Percentiles rank a stretch among this genome's conserved stretches.
Conservation (phyloP, 306 rosid species). For the Acacia acuminata region DNA sequence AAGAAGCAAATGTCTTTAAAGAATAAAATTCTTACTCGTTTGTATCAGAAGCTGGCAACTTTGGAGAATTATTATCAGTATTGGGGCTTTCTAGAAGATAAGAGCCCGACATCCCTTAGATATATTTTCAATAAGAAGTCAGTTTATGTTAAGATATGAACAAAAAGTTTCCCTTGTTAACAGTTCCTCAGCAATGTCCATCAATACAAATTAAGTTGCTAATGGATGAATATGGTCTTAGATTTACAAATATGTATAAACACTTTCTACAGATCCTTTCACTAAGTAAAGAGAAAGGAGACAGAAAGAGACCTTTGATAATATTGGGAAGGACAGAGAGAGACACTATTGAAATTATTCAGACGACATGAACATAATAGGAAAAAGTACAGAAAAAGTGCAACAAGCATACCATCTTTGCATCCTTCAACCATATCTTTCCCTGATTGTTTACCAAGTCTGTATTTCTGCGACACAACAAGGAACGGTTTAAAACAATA, state of each 20-base stretch:
- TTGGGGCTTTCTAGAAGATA: slow-evolving; percentile 84
- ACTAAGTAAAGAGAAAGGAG: slow-evolving; percentile 10
- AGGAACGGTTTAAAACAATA: slow-evolving; percentile 7
- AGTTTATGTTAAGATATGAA: slow-evolving; percentile 33
- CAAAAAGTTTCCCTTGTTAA: slow-evolving; percentile 13
- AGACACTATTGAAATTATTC: slow-evolving; percentile 1
- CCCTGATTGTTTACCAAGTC: slow-evolving; percentile 94
- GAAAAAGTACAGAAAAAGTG: slow-evolving; percentile 23
- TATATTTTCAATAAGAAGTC: slow-evolving; percentile 30
- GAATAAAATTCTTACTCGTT: slow-evolving; percentile 64
- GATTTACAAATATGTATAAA: slow-evolving; percentile 8
- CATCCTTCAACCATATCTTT: slow-evolving; percentile 79
- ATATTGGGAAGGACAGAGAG: slow-evolving; percentile 1
- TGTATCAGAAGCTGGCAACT: slow-evolving; percentile 71
- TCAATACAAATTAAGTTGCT: not conserved
- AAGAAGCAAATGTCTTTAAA: slow-evolving; percentile 25
- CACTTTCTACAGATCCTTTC: slow-evolving; percentile 11
- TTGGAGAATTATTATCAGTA: slow-evolving; percentile 71
- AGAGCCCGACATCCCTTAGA: slow-evolving; percentile 67
- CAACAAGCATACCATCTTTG: slow-evolving; percentile 71
- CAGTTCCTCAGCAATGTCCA: not conserved
- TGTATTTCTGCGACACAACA: slow-evolving; percentile 74
- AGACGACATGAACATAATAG: slow-evolving; percentile 11
- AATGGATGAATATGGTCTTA: slow-evolving; percentile 20
- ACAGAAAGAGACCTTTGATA: slow-evolving; percentile 14